Base-by-base conservation (phyloP, 108 stramenopile species). In the Aureococcus anophagefferens region DNA sequence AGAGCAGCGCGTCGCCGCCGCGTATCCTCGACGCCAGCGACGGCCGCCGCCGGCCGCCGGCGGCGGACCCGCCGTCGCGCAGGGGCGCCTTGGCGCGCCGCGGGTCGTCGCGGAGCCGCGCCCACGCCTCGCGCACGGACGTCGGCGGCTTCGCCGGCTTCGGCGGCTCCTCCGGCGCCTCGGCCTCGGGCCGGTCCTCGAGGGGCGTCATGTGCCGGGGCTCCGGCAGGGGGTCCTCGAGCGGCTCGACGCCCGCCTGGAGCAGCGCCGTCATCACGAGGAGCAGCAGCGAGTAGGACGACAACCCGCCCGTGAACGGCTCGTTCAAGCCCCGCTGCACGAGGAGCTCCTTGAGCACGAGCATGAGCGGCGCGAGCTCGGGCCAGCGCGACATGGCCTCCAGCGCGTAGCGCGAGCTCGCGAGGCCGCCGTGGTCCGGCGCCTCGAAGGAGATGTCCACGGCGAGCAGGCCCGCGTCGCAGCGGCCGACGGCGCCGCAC, bases 381-480 rank as follows among this genome's bases (percentile, higher is more conserved):
- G 76, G 87, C 76, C 14, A 90, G 81, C 91, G 88, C 77, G 89
- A 73, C n/a, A 92, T 86, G 37, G 91, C 85, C 44, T 73, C 72
- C n/a, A 76, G 66, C 5, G 89, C 91, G 74, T 88, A 93, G 16
- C 79, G 79, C 0, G 90, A 92, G 17, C 90, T 90, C n/a, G 90
- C 91, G 69, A 94, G 89, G 30, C 93, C 92, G 74, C 93, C 93
- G 76, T 97, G 94, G 71, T 89, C 88, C 14, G 87, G 89, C 63
- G 91, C 91, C 71, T 95, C 93, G 75, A 97, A 94, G 29, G 93
- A 93, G 36, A 97, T 95, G 81, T 97, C 96, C 5, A 97, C 84
- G 15, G 87, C 85, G 64, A 91, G 73, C 64, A 91, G 70, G 45
- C 90, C 90, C 72, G 90, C 51, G 51, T 59, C 51, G 21, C 21